Evolutionary conservation across 1,284 basidiomycete genomes (phyloP).

Genomic region (Blastosporella zonata): DNA sequence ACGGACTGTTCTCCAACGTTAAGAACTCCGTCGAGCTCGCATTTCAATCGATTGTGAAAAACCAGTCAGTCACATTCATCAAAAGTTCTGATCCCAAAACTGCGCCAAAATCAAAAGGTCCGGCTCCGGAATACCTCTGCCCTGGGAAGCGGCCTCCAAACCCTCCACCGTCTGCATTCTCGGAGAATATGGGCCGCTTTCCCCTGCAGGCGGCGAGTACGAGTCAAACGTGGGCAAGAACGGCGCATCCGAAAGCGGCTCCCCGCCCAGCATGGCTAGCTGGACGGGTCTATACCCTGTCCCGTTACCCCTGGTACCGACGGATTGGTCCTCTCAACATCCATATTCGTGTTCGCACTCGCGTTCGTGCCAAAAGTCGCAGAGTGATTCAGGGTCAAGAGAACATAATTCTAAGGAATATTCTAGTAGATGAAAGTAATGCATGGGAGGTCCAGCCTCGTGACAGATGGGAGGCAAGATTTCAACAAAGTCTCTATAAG

Average conservation of each 20-base stretch:
- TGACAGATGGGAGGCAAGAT: no score
- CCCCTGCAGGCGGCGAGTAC: constrained; percentile 12
- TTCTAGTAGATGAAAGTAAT: no score
- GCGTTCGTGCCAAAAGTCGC: no score
- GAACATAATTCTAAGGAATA: no score
- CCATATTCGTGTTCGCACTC: background rate
- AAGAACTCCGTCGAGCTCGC: no score
- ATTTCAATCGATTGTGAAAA: no score
- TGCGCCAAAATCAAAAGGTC: constrained; percentile 21
- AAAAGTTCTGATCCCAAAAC: constrained; percentile 21
- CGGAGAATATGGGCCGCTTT: constrained; percentile 13
- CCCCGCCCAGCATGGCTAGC: constrained; percentile 27
- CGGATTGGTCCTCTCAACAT: background rate
- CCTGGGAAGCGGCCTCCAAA: constrained; percentile 6
- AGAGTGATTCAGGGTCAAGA: no score
- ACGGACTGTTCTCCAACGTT: no score
- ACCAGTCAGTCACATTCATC: background rate
- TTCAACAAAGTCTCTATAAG: no score
- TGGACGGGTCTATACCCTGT: constrained; percentile 17
- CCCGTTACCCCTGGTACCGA: background rate
- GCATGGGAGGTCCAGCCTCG: no score
- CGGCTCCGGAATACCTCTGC: constrained; percentile 14
- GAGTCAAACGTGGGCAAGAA: constrained; percentile 24
- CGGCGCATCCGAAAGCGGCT: constrained; percentile 24
- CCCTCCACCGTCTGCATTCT: constrained; percentile 2